Evolutionary conservation across 1,139 yeast genomes (phyloP).

Genomic region (Sugiyamaella japonica): DNA sequence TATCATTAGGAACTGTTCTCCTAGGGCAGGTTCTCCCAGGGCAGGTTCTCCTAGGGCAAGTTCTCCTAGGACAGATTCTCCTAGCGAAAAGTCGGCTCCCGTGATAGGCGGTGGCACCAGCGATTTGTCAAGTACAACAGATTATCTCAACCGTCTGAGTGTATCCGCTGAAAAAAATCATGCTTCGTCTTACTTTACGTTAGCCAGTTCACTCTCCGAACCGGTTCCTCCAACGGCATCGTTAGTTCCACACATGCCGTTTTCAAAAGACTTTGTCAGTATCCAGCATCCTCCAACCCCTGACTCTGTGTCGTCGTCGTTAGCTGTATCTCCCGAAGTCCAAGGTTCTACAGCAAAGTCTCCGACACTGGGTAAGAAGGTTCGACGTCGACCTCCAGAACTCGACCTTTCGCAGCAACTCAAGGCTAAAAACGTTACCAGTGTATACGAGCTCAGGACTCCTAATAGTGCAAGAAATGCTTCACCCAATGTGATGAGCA

Average conservation of each 20-base stretch:
- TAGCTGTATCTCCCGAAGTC: background rate
- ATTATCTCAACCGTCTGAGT: background rate
- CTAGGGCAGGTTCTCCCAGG: background rate
- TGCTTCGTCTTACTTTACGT: background rate
- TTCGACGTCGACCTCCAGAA: slow-evolving; percentile 14
- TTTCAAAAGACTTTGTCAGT: background rate
- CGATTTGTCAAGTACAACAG: background rate
- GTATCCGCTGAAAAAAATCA: background rate
- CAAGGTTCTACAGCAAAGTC: background rate
- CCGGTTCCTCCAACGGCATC: background rate
- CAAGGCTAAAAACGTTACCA: background rate
- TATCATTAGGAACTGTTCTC: background rate
- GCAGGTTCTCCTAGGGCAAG: background rate
- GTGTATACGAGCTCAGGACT: background rate
- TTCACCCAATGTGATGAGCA: slow-evolving; percentile 7
- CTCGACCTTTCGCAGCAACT: slow-evolving; percentile 10
- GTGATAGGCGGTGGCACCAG: background rate
- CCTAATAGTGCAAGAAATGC: slow-evolving; percentile 14
- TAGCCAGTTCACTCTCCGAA: background rate
- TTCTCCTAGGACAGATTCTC: background rate
- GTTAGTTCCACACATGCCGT: background rate
- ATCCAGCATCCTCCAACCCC: slow-evolving; percentile 13
- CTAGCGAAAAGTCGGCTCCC: slow-evolving; percentile 1
- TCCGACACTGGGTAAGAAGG: background rate
- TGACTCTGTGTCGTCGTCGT: slow-evolving; percentile 1